phyloP scores from a whole-genome alignment of 1,284 basidiomycete species.

The Rhodotorula sp. region DNA sequence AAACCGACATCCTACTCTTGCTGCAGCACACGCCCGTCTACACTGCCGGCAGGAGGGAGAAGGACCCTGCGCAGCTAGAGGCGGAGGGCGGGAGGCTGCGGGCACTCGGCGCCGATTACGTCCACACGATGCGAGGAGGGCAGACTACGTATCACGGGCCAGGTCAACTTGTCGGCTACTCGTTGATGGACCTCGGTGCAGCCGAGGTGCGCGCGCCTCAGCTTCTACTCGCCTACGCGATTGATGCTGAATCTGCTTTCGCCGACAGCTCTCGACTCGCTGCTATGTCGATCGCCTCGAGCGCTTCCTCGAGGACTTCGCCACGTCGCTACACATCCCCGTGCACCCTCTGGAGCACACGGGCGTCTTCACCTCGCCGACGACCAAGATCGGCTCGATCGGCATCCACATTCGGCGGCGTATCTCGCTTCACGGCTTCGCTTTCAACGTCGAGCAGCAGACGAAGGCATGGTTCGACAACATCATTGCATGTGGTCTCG shows the following conservation, averaged over 20 bases:
- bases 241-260: not conserved
- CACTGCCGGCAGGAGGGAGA: slow-evolving; percentile 85
- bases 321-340: slow-evolving; percentile 53
- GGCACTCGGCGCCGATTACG: slow-evolving; percentile 81
- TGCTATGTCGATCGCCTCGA: slow-evolving; percentile 57
- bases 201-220: slow-evolving; percentile 56
- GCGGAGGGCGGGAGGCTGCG: slow-evolving; percentile 67
- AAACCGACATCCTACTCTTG: slow-evolving; percentile 56
- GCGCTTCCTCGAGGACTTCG: slow-evolving; percentile 48
- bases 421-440: slow-evolving; percentile 91
- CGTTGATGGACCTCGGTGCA: slow-evolving; percentile 75
- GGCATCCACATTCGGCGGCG: slow-evolving; percentile 95
- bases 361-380: slow-evolving; percentile 68
- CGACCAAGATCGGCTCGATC: slow-evolving; percentile 85
- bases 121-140: slow-evolving; percentile 79
- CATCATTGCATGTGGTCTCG: slow-evolving; percentile 88
- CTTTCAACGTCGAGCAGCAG: slow-evolving; percentile 82
- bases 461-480: slow-evolving; percentile 80
- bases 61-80: slow-evolving; percentile 60
- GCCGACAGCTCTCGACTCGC: slow-evolving; percentile 52
- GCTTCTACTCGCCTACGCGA: not conserved
- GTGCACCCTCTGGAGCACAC: slow-evolving; percentile 66
- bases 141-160: slow-evolving; percentile 97
- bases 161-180: slow-evolving; percentile 95
- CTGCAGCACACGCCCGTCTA: slow-evolving; percentile 87